These are phyloP conservation scores for Tulasnella sp. DNA, from an alignment of 768 basidiomycete species.

Conservation along the genomic window DNA sequence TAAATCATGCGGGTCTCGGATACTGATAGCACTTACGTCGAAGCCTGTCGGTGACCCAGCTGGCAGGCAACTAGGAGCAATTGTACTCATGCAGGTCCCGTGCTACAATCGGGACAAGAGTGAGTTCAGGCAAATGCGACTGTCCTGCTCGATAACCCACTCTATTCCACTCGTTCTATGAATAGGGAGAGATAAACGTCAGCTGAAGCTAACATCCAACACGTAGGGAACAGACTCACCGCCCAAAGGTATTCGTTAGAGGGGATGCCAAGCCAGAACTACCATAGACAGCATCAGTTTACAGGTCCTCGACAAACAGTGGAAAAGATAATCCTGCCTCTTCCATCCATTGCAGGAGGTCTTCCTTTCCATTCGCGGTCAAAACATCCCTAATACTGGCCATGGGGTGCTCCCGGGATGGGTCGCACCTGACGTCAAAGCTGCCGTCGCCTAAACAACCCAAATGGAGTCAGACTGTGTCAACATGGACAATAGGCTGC, in stretches of 20 bases:
- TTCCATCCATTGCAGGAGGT: slow-evolving; percentile 33
- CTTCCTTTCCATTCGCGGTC: slow-evolving; percentile 19
- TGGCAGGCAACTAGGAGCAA: not conserved
- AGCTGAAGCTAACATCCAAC: not conserved
- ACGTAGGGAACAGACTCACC: not conserved
- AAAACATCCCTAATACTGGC: slow-evolving; percentile 34
- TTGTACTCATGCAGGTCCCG: slow-evolving; percentile 14
- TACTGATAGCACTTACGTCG: not conserved
- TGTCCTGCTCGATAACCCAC: not conserved
- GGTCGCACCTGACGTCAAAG: slow-evolving; percentile 26
- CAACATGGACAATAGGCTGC: not conserved
- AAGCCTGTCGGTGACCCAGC: not conserved
- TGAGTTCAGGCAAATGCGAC: not conserved
- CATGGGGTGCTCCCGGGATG: slow-evolving; percentile 19
- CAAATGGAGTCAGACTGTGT: not conserved
- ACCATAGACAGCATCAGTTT: not conserved
- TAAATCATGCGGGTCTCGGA: no score
- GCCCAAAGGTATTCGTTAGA: slow-evolving; percentile 34
- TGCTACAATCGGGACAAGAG: not conserved
- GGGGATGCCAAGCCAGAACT: slow-evolving; percentile 26
- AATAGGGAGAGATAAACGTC: not conserved
- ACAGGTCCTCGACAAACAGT: not conserved
- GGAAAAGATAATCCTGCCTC: not conserved
- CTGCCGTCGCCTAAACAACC: slow-evolving; percentile 24
- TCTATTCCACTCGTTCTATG: slow-evolving; percentile 33